Percentiles rank a stretch among this genome's conserved stretches.
These are phyloP conservation scores for Heliamphora exappendiculata DNA, from an alignment of 148 eudicot species.

Conservation along the genomic window DNA sequence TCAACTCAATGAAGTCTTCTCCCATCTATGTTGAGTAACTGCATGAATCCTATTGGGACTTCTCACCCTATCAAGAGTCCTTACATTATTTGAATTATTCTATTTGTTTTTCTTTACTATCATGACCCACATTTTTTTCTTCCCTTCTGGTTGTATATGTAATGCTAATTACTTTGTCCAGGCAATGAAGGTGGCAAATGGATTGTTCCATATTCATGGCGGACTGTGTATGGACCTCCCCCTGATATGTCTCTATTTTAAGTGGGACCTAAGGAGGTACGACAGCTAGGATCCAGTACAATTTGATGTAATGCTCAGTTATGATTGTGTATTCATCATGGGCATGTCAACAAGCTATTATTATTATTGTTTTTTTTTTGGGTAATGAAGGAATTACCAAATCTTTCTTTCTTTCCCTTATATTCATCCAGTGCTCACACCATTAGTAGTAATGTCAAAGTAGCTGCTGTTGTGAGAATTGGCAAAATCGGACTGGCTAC, in stretches of 20 bases:
- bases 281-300: neutral
- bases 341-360: neutral
- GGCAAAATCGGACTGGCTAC: neutral
- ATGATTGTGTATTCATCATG: neutral
- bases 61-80: neutral
- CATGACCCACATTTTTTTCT: too few species aligned
- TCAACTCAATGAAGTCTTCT: neutral
- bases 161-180: constrained; percentile 21
- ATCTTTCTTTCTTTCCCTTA: neutral
- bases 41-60: neutral
- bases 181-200: constrained; percentile 61
- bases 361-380: neutral
- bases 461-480: neutral
- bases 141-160: neutral
- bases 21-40: neutral
- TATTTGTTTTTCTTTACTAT: neutral
- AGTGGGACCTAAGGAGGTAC: neutral
- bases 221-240: constrained; percentile 93
- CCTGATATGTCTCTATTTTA: constrained; percentile 81
- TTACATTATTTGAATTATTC: neutral
- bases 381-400: neutral
- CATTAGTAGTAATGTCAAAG: neutral
- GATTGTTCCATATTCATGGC: constrained; percentile 89
- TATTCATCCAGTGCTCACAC: neutral
- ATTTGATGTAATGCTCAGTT: neutral